Conservation (phyloP, 2,329 filamentous ascomycete species). For the Cordyceps cateniannulata region DNA sequence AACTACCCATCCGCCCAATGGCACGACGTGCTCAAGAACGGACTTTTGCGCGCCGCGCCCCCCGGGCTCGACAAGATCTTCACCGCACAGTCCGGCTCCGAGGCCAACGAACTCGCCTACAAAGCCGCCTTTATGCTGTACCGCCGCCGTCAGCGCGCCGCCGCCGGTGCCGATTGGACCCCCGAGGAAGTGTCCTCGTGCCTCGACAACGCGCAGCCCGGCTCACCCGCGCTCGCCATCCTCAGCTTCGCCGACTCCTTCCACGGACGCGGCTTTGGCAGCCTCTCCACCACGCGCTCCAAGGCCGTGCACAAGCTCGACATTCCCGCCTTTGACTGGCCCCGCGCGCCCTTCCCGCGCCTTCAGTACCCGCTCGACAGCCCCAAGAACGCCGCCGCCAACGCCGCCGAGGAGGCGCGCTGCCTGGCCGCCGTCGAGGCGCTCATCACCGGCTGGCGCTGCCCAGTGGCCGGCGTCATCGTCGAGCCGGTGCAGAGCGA, state of each 20-base stretch:
- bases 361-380: constrained; percentile 72
- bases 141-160: constrained; percentile 63
- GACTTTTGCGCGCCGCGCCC: constrained; percentile 66
- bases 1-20: constrained; percentile 76
- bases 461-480: constrained; percentile 66
- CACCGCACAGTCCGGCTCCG: constrained; percentile 71
- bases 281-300: constrained; percentile 69
- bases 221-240: constrained; percentile 68
- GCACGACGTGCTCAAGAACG: constrained; percentile 63
- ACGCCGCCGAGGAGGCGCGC: constrained; percentile 63
- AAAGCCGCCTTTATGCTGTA: constrained; percentile 84
- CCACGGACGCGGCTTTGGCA: constrained; percentile 76
- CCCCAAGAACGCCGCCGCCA: constrained; percentile 52
- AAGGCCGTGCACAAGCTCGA: constrained; percentile 84
- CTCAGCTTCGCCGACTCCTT: constrained; percentile 73
- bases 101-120: constrained; percentile 80
- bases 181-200: constrained; percentile 59
- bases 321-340: constrained; percentile 85
- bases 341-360: constrained; percentile 71
- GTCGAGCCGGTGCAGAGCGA: constrained; percentile 79
- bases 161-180: constrained; percentile 63
- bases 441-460: constrained; percentile 59
- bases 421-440: constrained; percentile 68
- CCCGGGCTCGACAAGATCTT: constrained; percentile 74
- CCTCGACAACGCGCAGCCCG: constrained; percentile 68